Evolutionary conservation across 768 basidiomycete species (phyloP), one percentile per base, ranked within the genome.

Genomic region (Gymnopilus dilepis): DNA sequence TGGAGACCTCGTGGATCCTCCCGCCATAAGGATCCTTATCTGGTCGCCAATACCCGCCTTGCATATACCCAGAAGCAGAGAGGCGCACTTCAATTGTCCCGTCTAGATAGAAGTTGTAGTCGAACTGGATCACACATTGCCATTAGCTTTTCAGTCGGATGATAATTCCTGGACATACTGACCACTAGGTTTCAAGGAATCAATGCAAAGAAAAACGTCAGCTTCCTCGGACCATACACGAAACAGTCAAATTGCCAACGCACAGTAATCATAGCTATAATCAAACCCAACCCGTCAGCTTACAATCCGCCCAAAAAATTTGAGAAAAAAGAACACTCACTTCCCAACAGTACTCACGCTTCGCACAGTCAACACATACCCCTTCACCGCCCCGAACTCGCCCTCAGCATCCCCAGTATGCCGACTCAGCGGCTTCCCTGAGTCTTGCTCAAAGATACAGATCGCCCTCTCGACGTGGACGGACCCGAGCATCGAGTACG

Each of bases 41-140:
- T 0, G 75, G 61, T 33, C 83, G 81, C 82, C 85, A 88, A 69
- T 79, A 86, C 12, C 83, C 86, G 43, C 84, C 86, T 73, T 89
- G 88, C 56, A 89, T 75, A 68, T 90, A 90, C 1, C 88, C 88
- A 3, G 86, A 88, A 0, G 88, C 88, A 7, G 87, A 88, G 17
- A 88, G 31, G 1, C 85, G 78, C n/a, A 88, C 85, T 74, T 90
- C 88, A 22, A 90, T 81, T 2, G 86, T 87, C 3, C 88, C 87
- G 63, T 89, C 88, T 17, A 87, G 69, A 59, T 84, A 81, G 77
- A 89, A 88, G 2, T 82, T 83, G 69, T 88, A 89, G 65, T 89
- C 88, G 68, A 88, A 89, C 80, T 84, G 64, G 19, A 61, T 4
- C 6, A 15, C 11, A 12, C 26, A 3, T 26, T 15, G 34, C 22